Base-by-base conservation (phyloP, 164 flowering plant genomes). In the Pachysandra terminalis region DNA sequence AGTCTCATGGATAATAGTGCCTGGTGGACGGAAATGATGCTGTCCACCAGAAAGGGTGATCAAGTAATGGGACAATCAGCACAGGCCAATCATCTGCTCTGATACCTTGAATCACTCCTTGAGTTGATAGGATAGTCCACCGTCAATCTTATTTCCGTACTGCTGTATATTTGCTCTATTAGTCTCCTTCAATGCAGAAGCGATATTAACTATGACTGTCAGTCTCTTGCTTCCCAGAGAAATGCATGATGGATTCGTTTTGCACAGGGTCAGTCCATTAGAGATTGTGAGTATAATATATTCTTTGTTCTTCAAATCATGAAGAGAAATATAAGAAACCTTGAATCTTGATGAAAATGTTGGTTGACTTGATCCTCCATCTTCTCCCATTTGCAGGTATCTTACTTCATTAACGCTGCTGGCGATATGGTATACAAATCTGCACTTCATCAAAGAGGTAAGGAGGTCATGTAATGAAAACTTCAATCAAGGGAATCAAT, bases 181-280 rank as follows among this genome's bases (percentile, higher is more conserved):
- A n/a, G n/a, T 63, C 17, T 23, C 65, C 25, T 49, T 15, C 37
- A 40, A 53, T 25, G 27, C 59, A 21, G 13, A 40, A 27, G 13
- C 13, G 61, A 40, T 70, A 21, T 15, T 35, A 14, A 24, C 12
- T 45, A 12, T n/a, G 21, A 40, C 27, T 64, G 1, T 60, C 56
- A 23, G 24, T 71, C 4, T 40, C 37, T 52, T 32, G 19, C 48
- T 35, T 19, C 9, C 56, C 83, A 84, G 86, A 48, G 80, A 78
- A 66, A 66, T 73, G 68, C 60, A 53, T 53, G 32, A 82, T 70
- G 91, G 88, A 21, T 86, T 90, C 66, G 80, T 90, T 72, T 84
- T 86, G 61, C 90, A 86, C 37, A 75, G 81, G 69, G 82, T 86
- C 67, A 81, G 82, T 73, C 65, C 82, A 24, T 60, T 85, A 45